Evolutionary conservation across 2,329 filamentous ascomycete genomes (phyloP).

Genomic region (Chrysoporthe austroafricana): DNA sequence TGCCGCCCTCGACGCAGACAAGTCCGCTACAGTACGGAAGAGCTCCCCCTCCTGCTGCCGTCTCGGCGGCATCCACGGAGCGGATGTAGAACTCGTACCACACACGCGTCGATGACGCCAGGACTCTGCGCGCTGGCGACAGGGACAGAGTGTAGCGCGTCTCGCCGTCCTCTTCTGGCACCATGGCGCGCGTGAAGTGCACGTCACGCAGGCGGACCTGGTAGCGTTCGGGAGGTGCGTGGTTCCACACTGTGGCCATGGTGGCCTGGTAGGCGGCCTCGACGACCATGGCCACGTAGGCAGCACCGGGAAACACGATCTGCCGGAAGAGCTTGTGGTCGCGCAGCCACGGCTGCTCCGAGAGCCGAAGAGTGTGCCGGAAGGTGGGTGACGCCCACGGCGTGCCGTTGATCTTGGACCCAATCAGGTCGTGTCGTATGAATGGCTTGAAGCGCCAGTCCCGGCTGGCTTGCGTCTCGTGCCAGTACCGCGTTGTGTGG

Average conservation of each 20-base stretch:
- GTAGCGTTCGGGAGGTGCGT: slow-evolving; percentile 3
- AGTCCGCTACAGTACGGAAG: no score
- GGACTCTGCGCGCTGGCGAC: no score
- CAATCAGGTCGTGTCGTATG: slow-evolving; percentile 21
- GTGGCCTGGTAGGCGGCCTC: slow-evolving; percentile 36
- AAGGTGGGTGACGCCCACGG: slow-evolving; percentile 17
- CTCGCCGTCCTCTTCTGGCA: no score
- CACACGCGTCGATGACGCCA: no score
- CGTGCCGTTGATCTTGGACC: slow-evolving; percentile 15
- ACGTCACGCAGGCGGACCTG: slow-evolving; percentile 31
- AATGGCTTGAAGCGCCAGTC: slow-evolving; percentile 19
- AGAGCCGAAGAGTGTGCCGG: slow-evolving; percentile 15
- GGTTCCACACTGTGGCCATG: slow-evolving; percentile 15
- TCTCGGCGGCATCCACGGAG: no score
- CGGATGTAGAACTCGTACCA: no score
- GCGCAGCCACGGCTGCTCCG: slow-evolving; percentile 34
- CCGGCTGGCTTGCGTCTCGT: slow-evolving; percentile 3
- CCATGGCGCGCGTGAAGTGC: slow-evolving; percentile 26
- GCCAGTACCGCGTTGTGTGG: slow-evolving; percentile 27
- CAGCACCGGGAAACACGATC: slow-evolving; percentile 46
- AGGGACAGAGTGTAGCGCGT: no score
- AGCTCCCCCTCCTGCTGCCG: no score
- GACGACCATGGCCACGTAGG: slow-evolving; percentile 40
- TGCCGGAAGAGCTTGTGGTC: slow-evolving; percentile 51
- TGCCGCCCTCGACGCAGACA: no score